Evolutionary conservation across 176 grass and related monocot genomes (phyloP).

Genomic region (Cenchrus purpureus): DNA sequence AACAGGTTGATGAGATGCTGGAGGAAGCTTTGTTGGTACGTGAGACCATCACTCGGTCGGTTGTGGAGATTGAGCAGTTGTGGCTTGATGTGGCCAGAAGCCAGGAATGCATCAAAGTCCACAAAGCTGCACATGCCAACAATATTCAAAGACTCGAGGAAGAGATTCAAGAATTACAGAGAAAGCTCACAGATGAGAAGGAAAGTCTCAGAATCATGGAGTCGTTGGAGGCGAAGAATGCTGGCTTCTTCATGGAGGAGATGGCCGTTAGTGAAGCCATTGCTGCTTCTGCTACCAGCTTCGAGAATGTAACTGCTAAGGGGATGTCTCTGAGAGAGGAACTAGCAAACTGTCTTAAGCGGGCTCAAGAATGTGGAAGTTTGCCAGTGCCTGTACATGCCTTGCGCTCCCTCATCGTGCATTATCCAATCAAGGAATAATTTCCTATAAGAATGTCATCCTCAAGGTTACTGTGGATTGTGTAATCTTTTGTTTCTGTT

Average conservation of each 20-base stretch:
- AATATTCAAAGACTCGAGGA: background rate
- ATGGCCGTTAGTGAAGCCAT: background rate
- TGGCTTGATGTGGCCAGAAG: background rate
- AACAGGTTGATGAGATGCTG: background rate
- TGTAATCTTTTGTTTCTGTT: no score
- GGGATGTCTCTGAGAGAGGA: background rate
- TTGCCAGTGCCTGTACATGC: no score
- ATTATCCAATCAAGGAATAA: no score
- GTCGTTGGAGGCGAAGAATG: background rate
- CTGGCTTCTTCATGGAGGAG: background rate
- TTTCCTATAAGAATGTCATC: no score
- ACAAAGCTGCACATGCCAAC: no score
- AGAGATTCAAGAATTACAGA: background rate
- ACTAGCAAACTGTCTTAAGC: no score
- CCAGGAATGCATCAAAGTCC: background rate
- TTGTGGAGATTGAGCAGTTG: background rate
- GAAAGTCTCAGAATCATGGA: background rate
- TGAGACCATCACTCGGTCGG: background rate
- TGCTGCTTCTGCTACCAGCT: background rate
- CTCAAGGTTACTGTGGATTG: no score
- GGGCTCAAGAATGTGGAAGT: no score
- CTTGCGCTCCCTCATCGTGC: no score
- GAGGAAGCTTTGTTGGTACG: background rate
- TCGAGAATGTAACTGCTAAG: background rate
- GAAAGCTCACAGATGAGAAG: background rate